phyloP scores from a whole-genome alignment of 2,329 filamentous ascomycete species.

The Colletotrichum sublineola region DNA sequence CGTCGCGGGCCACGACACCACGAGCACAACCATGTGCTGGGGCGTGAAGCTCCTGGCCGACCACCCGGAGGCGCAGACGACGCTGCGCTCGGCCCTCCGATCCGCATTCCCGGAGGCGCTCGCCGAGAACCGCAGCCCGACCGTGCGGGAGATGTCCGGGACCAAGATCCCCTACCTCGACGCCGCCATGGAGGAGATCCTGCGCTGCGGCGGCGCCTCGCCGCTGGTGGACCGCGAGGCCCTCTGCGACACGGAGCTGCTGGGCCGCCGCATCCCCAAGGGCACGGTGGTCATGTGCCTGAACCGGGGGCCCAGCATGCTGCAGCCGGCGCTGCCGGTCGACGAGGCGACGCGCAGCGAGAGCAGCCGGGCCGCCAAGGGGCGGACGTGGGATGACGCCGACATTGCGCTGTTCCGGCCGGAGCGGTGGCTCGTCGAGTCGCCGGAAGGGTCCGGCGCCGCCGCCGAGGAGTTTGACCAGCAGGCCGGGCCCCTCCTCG shows the following conservation, averaged over 20 bases:
- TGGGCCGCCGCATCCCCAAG: conserved; percentile 52
- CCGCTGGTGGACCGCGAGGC: conserved; percentile 50
- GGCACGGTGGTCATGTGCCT: conserved; percentile 51
- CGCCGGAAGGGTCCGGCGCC: conserved; percentile 8
- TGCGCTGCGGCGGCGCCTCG: conserved; percentile 50
- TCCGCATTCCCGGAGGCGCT: conserved; percentile 39
- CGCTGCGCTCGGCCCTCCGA: conserved; percentile 24
- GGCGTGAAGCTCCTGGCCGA: conserved; percentile 45
- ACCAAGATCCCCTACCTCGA: conserved; percentile 52
- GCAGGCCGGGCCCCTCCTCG: conserved; percentile 52
- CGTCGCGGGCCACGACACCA: conserved; percentile 50
- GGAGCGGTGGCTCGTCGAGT: conserved; percentile 53
- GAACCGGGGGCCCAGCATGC: conserved; percentile 48
- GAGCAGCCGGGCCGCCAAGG: conserved; percentile 45
- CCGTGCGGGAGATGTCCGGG: conserved; percentile 48
- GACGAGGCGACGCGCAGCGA: conserved; percentile 48
- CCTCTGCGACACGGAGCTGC: conserved; percentile 50
- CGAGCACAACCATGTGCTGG: conserved; percentile 48
- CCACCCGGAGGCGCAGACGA: conserved; percentile 19
- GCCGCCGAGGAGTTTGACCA: conserved; percentile 47
- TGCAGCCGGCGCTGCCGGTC: conserved; percentile 47
- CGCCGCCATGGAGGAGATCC: conserved; percentile 53
- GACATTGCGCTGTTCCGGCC: conserved; percentile 51
- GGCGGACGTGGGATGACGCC: conserved; percentile 50
- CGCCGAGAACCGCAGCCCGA: conserved; percentile 47